phyloP scores from a whole-genome alignment of 2,329 filamentous ascomycete species.

The Phaeosphaeriaceae sp. region DNA sequence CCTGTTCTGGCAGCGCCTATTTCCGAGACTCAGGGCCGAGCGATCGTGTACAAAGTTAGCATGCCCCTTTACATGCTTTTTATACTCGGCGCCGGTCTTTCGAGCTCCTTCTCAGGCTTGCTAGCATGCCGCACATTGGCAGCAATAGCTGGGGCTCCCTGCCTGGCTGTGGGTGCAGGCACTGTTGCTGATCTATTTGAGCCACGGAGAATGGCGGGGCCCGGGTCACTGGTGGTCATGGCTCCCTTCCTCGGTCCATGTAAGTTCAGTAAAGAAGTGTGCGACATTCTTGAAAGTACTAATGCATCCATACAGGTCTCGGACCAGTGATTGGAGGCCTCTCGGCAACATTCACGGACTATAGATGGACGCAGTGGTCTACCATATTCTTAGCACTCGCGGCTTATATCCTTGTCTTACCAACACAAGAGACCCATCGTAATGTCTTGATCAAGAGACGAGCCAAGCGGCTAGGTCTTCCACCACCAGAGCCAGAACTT shows the following conservation, averaged over 20 bases:
- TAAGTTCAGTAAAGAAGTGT: neutral
- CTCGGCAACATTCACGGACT: constrained; percentile 45
- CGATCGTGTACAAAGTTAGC: constrained; percentile 71
- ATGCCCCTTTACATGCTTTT: constrained; percentile 67
- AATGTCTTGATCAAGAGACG: constrained; percentile 1
- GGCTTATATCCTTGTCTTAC: neutral
- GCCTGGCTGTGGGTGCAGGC: constrained; percentile 42
- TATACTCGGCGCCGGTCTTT: constrained; percentile 50
- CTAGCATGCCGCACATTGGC: constrained; percentile 67
- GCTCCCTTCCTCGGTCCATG: constrained; percentile 44
- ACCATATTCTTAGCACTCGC: constrained; percentile 45
- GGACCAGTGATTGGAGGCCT: constrained; percentile 44
- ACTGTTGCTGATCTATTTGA: constrained; percentile 45
- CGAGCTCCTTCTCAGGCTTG: constrained; percentile 72
- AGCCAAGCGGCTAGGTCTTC: neutral
- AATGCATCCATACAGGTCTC: neutral
- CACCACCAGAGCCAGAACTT: neutral
- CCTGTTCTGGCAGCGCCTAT: constrained; percentile 64
- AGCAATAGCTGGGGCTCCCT: constrained; percentile 31
- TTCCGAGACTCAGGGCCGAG: constrained; percentile 62
- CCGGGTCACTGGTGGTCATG: constrained; percentile 36
- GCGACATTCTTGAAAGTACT: neutral
- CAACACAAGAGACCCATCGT: neutral
- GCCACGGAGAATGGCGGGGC: constrained; percentile 30
- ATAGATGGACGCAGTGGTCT: constrained; percentile 49